Evolutionary conservation across 257 asterid species (phyloP), one percentile per base, ranked within the genome.

Genomic region (Solanum virginianum): DNA sequence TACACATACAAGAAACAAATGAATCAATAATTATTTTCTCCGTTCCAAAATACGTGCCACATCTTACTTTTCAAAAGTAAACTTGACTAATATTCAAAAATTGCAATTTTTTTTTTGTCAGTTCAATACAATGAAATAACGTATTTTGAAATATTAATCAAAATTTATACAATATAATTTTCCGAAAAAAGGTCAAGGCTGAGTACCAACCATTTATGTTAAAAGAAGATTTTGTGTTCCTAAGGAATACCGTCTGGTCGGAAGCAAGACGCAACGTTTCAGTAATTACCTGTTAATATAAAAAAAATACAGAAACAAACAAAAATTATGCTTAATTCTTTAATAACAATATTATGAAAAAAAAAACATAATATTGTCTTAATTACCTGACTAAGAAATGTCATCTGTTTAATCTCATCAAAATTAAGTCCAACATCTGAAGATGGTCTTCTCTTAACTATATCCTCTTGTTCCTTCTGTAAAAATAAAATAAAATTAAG

Each of bases 401-500:
- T 82, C 86, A 86, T 86, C n/a, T 86, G 86, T 5, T 22, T 82
- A 49, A 82, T 60, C n/a, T 86, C 88, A 2, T 26, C 71, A 54
- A 57, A 80, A 24, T 2, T 72, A 16, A 82, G 69, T 29, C 80
- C 86, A 24, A 0, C 18, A 17, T 72, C 29, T 51, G 69, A 11
- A 45, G 60, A 72, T 62, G 57, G 6, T 72, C 88, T 86, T 49
- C 32, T 71, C 32, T 41, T 41, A 6, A 71, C 55, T 41, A 71
- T 71, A 10, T 71, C 80, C 15, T 71, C 86, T 72, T 86, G 88
- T 24, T 86, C 88, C 51, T 74, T 84, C 88, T 82, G 45, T 12
- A 14, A 70, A 54, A 8, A 36, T 36, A 36, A 36, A 36, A 36
- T 5, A 36, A 36, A 36, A 36, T 32, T 2, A 32, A 32, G 36